Evolutionary conservation across 805 yeast genomes (phyloP).

Genomic region (Candida palmyrensis): DNA sequence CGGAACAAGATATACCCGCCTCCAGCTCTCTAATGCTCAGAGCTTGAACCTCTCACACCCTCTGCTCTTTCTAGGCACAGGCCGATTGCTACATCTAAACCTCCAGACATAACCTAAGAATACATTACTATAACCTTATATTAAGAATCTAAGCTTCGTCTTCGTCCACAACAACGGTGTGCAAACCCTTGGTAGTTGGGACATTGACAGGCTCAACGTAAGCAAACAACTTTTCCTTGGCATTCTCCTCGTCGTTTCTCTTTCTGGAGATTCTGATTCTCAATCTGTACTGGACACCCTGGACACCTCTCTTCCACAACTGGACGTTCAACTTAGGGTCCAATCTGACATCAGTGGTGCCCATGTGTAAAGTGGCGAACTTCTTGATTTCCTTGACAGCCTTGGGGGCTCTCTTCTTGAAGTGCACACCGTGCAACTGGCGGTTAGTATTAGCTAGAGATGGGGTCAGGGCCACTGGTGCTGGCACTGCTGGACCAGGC

Average conservation of each 20-base stretch:
- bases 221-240: conserved; percentile 95
- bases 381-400: conserved; percentile 99
- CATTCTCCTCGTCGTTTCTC: conserved; percentile 99
- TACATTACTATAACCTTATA: conserved; percentile 9
- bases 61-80: too few relatives aligned
- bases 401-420: conserved; percentile 99
- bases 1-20: too few relatives aligned
- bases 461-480: too few relatives aligned
- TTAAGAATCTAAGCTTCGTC: conserved; percentile 45
- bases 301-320: conserved; percentile 99
- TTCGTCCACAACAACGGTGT: conserved; percentile 94
- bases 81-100: conserved; percentile 1
- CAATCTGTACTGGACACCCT: conserved; percentile 97
- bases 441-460: too few relatives aligned
- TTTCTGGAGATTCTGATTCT: conserved; percentile 98
- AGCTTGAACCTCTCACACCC: too few relatives aligned
- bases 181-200: conserved; percentile 93
- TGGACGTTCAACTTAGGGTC: conserved; percentile 98
- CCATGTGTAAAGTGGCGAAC: conserved; percentile 98
- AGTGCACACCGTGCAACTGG: conserved; percentile 96
- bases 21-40: too few relatives aligned
- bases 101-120: conserved; percentile 12
- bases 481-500: too few relatives aligned
- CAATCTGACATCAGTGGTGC: conserved; percentile 97
- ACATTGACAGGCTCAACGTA: conserved; percentile 97